Conservation (phyloP, 2,329 filamentous ascomycete species). For the Stenocarpella maydis region DNA sequence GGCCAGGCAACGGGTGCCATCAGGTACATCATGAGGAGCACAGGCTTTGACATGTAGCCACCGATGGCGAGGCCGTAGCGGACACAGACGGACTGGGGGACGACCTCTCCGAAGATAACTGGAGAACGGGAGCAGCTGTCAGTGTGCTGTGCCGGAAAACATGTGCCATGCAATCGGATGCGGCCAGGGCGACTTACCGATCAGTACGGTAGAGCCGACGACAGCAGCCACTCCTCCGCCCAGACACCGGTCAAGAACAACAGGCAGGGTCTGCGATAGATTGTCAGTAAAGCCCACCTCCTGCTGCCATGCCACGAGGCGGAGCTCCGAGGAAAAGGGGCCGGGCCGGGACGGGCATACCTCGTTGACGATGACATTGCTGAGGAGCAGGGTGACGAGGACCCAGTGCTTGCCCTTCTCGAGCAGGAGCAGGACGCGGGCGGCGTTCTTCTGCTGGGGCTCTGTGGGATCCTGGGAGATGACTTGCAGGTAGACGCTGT, state of each 20-base stretch:
- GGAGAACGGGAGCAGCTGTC: slow-evolving; percentile 28
- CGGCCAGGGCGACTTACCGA: slow-evolving; percentile 68
- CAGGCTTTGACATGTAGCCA: slow-evolving; percentile 89
- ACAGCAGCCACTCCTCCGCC: slow-evolving; percentile 96
- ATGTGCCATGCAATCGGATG: background rate
- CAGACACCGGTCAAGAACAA: slow-evolving; percentile 91
- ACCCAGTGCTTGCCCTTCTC: slow-evolving; percentile 98
- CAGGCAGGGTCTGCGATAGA: slow-evolving; percentile 72
- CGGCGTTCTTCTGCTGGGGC: slow-evolving; percentile 85
- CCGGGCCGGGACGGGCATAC: background rate
- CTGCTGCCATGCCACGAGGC: too few relatives aligned
- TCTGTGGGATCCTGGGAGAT: slow-evolving; percentile 86
- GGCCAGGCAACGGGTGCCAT: slow-evolving; percentile 92
- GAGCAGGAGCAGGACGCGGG: slow-evolving; percentile 79
- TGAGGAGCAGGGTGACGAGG: slow-evolving; percentile 88
- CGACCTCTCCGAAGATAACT: slow-evolving; percentile 98
- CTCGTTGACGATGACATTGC: slow-evolving; percentile 98
- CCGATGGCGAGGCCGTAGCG: slow-evolving; percentile 95
- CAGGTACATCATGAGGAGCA: slow-evolving; percentile 89
- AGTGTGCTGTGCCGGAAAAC: slow-evolving; percentile 10
- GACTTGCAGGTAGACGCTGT: slow-evolving; percentile 97
- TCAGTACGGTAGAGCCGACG: slow-evolving; percentile 89
- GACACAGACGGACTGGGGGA: slow-evolving; percentile 95
- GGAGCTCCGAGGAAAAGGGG: too few relatives aligned
- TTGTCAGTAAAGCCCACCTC: background rate